Evolutionary conservation across 768 basidiomycete species (phyloP).

Genomic region (Trametes meyenii): DNA sequence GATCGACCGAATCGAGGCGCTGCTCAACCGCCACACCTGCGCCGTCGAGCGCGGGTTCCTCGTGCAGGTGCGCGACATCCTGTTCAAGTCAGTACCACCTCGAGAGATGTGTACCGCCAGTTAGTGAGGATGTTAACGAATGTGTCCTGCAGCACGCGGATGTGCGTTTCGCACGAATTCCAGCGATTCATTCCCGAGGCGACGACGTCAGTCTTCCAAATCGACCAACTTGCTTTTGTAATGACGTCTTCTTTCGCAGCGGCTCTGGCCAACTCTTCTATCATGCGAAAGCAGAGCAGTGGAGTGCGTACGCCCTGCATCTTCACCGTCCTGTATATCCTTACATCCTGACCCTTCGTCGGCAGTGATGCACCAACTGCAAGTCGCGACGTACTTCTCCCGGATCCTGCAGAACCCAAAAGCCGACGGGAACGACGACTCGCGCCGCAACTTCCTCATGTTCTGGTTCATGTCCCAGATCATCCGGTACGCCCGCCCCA

Average conservation of each 20-base stretch:
- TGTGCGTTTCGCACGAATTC: slow-evolving; percentile 72
- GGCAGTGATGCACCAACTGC: slow-evolving; percentile 61
- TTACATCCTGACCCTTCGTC: background rate
- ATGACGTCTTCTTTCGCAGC: slow-evolving; percentile 37
- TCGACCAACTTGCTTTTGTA: slow-evolving; percentile 23
- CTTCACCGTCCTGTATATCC: background rate
- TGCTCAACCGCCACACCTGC: slow-evolving; percentile 66
- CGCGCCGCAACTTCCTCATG: slow-evolving; percentile 66
- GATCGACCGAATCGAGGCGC: slow-evolving; percentile 63
- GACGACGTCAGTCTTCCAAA: slow-evolving; percentile 44
- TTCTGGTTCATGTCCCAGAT: slow-evolving; percentile 81
- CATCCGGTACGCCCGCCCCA: slow-evolving; percentile 48
- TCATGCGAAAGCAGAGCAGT: slow-evolving; percentile 31
- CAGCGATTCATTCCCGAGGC: slow-evolving; percentile 63
- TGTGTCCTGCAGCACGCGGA: slow-evolving; percentile 52
- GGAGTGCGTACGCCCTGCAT: slow-evolving; percentile 28
- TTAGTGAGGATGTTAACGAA: background rate
- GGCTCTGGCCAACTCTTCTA: slow-evolving; percentile 28
- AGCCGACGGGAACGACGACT: slow-evolving; percentile 49
- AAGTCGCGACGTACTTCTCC: slow-evolving; percentile 60
- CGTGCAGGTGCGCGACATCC: slow-evolving; percentile 68
- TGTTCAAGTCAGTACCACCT: slow-evolving; percentile 65
- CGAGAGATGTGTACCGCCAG: background rate
- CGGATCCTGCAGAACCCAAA: slow-evolving; percentile 60
- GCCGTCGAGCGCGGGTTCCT: slow-evolving; percentile 65